These are phyloP conservation scores for Carex myosuroides DNA, from an alignment of 176 grass and related monocot genomes.

Conservation along the genomic window DNA sequence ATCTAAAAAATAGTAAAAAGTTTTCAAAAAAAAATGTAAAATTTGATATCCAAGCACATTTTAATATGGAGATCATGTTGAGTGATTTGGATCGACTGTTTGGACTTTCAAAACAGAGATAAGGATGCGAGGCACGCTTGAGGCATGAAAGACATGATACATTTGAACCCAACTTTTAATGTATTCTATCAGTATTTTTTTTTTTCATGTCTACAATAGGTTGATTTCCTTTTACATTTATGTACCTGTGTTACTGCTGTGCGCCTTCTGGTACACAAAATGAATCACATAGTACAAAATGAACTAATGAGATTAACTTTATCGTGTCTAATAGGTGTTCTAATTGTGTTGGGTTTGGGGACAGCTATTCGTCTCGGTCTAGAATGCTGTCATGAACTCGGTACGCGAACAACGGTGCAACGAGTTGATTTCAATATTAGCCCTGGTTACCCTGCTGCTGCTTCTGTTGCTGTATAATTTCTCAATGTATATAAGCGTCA, in stretches of 20 bases:
- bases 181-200: not conserved
- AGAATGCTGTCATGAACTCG: slow-evolving; percentile 81
- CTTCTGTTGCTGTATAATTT: slow-evolving; percentile 74
- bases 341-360: slow-evolving; percentile 86
- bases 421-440: slow-evolving; percentile 46
- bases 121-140: too few relatives aligned
- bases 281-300: not conserved
- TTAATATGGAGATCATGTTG: too few relatives aligned
- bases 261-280: not conserved
- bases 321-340: slow-evolving; percentile 47
- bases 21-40: too few relatives aligned
- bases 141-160: too few relatives aligned
- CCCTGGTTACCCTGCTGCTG: slow-evolving; percentile 62
- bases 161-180: too few relatives aligned
- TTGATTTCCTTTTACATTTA: not conserved
- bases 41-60: too few relatives aligned
- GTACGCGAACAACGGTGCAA: slow-evolving; percentile 58
- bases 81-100: too few relatives aligned
- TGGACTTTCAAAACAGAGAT: too few relatives aligned
- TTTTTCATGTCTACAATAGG: not conserved
- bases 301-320: slow-evolving; percentile 12
- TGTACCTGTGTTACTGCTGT: not conserved
- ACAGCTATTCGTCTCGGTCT: slow-evolving; percentile 80
- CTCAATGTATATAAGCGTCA: slow-evolving; percentile 29
- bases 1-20: too few relatives aligned